Percentiles rank a stretch among this genome's conserved stretches.
phyloP scores from a whole-genome alignment of 176 grass and related monocot genomes.

The Lolium multiflorum region DNA sequence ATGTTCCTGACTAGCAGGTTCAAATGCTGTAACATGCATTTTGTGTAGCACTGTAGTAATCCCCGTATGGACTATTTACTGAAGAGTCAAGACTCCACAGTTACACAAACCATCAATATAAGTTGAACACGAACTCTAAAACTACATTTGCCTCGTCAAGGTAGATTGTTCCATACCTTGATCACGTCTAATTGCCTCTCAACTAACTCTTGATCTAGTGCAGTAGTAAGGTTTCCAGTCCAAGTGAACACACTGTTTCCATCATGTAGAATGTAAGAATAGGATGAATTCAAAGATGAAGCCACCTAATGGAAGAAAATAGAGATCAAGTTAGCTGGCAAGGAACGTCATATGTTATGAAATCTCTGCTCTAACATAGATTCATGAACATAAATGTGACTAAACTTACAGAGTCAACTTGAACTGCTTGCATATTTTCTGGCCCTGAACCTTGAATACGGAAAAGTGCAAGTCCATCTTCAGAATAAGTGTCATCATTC shows the following conservation, averaged over 20 bases:
- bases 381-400: not conserved
- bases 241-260: slow-evolving; percentile 8
- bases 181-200: slow-evolving; percentile 16
- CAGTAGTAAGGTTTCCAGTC: slow-evolving; percentile 13
- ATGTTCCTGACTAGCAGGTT: slow-evolving; percentile 1
- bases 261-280: slow-evolving; percentile 21
- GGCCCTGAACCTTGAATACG: slow-evolving; percentile 94
- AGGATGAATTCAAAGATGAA: slow-evolving; percentile 12
- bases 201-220: slow-evolving; percentile 12
- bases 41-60: not conserved
- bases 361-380: not conserved
- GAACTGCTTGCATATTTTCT: slow-evolving; percentile 99
- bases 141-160: not conserved
- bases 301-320: not conserved
- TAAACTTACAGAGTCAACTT: slow-evolving; percentile 13
- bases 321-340: not conserved
- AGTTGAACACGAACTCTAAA: slow-evolving; percentile 2
- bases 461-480: slow-evolving; percentile 85
- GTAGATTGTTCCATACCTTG: slow-evolving; percentile 1
- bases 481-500: slow-evolving; percentile 86
- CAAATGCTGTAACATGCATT: slow-evolving; percentile 12
- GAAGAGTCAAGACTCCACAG: slow-evolving; percentile 2
- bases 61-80: not conserved
- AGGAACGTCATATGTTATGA: not conserved
- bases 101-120: not conserved